Base-by-base conservation (phyloP, 306 rosid genomes). In the Quillaja saponaria region DNA sequence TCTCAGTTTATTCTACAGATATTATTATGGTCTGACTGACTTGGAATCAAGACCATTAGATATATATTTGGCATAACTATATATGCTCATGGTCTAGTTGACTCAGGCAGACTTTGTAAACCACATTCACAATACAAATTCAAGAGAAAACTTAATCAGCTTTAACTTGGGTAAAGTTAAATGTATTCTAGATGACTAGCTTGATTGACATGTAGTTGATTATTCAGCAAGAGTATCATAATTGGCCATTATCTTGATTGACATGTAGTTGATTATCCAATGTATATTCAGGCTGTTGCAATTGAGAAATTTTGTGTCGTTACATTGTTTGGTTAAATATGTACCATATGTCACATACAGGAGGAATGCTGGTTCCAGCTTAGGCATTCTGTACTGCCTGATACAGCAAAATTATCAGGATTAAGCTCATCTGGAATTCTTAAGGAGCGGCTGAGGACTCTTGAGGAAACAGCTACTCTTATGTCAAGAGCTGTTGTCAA, bases 351-450 rank as follows among this genome's bases (percentile, higher is more conserved):
- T 69, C 55, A 52, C 52, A 54, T 71, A 59, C 86, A 90, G 96
- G 79, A 74, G 50, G 97, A 90, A 71, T 84, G 95, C 82, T 90
- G 92, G 95, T 87, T 86, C 69, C 71, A 75, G 75, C 58, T 71
- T 56, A 72, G 67, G 42, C 78, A 54, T 31, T 75, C 84, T 28
- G 71, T 73, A 3, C 41, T 6, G 28, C 12, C 8, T 15, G 63
- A 38, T 53, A 8, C 61, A 15, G 66, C 80, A 7, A 71, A 55
- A 65, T 35, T 59, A 38, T 7, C 72, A 10, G 72, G 75, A 49
- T 35, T 76, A 51, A 62, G 82, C 71, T 69, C 84, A 53, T 61
- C 47, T 12, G 38, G 51, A 31, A 45, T 87, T 37, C 78, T 87
- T 0, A 74, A 67, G 58, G 85, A 84, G 39, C 86, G 88, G 10